Evolutionary conservation across 1,139 yeast genomes (phyloP), one percentile per base, ranked within the genome.

Genomic region (Nakaseomyces delphensis): DNA sequence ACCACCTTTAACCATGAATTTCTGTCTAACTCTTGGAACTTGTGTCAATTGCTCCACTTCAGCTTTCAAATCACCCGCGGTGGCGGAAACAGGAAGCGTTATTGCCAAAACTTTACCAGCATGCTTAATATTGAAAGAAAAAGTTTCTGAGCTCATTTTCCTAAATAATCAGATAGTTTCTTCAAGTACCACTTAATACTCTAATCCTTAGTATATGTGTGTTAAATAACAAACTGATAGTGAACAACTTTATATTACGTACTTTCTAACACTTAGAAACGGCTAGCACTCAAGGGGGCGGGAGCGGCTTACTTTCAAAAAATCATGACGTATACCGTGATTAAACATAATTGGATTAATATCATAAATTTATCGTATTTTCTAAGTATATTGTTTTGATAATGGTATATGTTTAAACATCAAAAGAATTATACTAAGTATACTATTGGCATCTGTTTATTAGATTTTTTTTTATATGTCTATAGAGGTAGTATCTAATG

Each of bases 1-100:
- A 62, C 87, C 93, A 29, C 96, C 96, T 65, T 84, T 89, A 45
- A 86, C 76, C 59, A 93, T 73, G 47, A 87, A 81, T 68, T 89
- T 89, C 65, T 91, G 98, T 55, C 96, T 79, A 44, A 78, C 83
- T 2, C 79, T 76, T 14, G 96, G 95, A 44, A 91, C 87, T 44
- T 78, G 78, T 1, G 97, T 91, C 48, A 76, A 62, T 35, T 79
- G 76, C 51, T 74, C 79, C 45, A 91, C 77, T 63, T 81, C 81
- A 45, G 70, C 66, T 60, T 86, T 89, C 61, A 91, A 74, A 16
- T 73, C 75, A n/a, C 71, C 63, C 1, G 93, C 96, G 2, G 76
- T 71, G 39, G 78, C 79, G 6, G 59, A 57, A 3, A 70, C 66
- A 27, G 70, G 73, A 41, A 89, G 69, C 21, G 76, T 78, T 32